Evolutionary conservation across 129 eudicot species (phyloP).

Genomic region (Deinandra increscens): DNA sequence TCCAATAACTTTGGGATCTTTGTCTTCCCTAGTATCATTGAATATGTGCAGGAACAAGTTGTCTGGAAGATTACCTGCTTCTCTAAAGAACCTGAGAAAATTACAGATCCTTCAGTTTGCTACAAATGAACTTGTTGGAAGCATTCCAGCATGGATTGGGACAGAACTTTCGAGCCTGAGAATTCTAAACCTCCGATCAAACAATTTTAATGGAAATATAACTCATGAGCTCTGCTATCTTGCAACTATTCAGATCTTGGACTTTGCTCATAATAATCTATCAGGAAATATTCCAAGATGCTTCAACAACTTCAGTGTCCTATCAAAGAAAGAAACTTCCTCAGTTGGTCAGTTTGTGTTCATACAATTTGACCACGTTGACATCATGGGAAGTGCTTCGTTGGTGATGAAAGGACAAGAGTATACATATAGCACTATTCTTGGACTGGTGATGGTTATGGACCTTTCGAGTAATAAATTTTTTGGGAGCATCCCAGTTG

Average conservation of each 20-base stretch:
- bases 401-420: constrained; percentile 28
- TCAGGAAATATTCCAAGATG: constrained; percentile 21
- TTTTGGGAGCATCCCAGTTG: constrained; percentile 26
- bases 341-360: not conserved
- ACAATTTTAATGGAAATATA: constrained; percentile 19
- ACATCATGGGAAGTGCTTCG: not conserved
- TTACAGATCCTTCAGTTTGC: constrained; percentile 2
- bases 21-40: not conserved
- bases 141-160: constrained; percentile 25
- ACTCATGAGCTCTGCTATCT: constrained; percentile 8
- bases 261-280: constrained; percentile 7
- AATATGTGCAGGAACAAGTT: constrained; percentile 16
- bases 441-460: constrained; percentile 13
- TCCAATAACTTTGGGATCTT: constrained; percentile 21
- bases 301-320: constrained; percentile 20
- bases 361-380: no score
- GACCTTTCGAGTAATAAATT: constrained; percentile 39
- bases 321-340: not conserved
- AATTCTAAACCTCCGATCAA: constrained; percentile 11
- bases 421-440: constrained; percentile 13
- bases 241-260: not conserved
- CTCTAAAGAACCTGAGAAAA: not conserved
- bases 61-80: constrained; percentile 5
- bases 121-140: constrained; percentile 22
- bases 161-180: not conserved